Evolutionary conservation across 768 basidiomycete genomes (phyloP).

Genomic region (Trametes gibbosa): DNA sequence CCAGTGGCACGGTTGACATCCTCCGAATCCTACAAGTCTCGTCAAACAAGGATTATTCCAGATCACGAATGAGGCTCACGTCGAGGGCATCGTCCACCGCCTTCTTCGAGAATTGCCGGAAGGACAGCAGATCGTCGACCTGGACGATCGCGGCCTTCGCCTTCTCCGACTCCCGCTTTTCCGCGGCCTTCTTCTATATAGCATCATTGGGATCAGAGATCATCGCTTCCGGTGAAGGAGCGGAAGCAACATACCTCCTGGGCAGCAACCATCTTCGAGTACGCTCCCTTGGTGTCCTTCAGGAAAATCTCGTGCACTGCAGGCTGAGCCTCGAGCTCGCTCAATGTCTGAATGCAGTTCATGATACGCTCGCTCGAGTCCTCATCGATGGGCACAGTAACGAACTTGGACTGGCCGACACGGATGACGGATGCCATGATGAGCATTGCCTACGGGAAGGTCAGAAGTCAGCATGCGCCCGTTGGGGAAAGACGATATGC

Average conservation of each 20-base stretch:
- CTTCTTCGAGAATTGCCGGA: slow-evolving; percentile 96
- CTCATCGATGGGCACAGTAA: slow-evolving; percentile 94
- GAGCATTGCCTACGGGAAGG: slow-evolving; percentile 75
- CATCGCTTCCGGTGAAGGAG: too few relatives aligned
- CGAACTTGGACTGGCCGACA: slow-evolving; percentile 95
- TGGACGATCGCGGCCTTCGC: slow-evolving; percentile 71
- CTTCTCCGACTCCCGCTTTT: slow-evolving; percentile 84
- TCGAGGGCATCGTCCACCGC: slow-evolving; percentile 75
- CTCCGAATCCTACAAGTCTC: slow-evolving; percentile 67
- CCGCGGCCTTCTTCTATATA: slow-evolving; percentile 80
- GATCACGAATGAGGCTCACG: slow-evolving; percentile 38
- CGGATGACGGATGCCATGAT: slow-evolving; percentile 98
- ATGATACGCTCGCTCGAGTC: slow-evolving; percentile 96
- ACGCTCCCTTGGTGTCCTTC: slow-evolving; percentile 86
- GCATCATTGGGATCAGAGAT: background rate
- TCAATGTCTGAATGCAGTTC: slow-evolving; percentile 92
- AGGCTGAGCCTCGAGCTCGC: slow-evolving; percentile 60
- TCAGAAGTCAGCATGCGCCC: too few relatives aligned
- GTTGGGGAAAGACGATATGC: background rate
- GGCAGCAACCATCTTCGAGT: slow-evolving; percentile 91
- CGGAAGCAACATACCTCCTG: slow-evolving; percentile 65
- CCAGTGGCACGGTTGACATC: slow-evolving; percentile 92
- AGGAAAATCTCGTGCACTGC: slow-evolving; percentile 72
- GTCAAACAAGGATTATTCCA: background rate
- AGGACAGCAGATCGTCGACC: slow-evolving; percentile 88